Evolutionary conservation across 108 stramenopile genomes (phyloP).

Genomic region (Nitzschia sp.): DNA sequence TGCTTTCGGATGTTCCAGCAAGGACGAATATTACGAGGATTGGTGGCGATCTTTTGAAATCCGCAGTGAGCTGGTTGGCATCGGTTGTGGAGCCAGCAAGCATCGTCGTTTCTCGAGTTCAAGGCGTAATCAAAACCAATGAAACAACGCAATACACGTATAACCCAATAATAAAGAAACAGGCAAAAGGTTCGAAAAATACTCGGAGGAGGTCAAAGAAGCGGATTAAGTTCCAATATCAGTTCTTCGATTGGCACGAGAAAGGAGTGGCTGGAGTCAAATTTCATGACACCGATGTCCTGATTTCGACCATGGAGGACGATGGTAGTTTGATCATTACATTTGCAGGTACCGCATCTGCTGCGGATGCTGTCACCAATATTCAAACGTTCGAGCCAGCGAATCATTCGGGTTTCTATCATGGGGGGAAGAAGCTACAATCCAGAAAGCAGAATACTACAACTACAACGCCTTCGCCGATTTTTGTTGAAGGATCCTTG

Average conservation of each 20-base stretch:
- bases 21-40: no score
- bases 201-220: background rate
- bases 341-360: slow-evolving; percentile 52
- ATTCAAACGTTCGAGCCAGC: slow-evolving; percentile 59
- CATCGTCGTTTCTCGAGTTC: background rate
- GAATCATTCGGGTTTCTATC: slow-evolving; percentile 48
- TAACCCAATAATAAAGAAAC: background rate
- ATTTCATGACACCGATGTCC: slow-evolving; percentile 58
- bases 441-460: background rate
- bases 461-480: background rate
- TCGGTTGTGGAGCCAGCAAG: background rate
- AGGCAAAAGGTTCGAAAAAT: background rate
- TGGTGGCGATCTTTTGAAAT: background rate
- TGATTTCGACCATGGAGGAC: slow-evolving; percentile 36
- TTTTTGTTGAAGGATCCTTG: slow-evolving; percentile 42
- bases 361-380: slow-evolving; percentile 53
- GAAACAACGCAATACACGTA: background rate
- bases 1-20: background rate
- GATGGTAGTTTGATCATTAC: slow-evolving; percentile 31
- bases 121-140: background rate
- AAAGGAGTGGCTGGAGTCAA: slow-evolving; percentile 31
- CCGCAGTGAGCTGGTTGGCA: background rate
- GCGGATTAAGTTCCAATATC: slow-evolving; percentile 32
- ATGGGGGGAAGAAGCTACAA: background rate
- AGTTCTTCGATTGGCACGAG: slow-evolving; percentile 54